A percentile compares a stretch with the other conserved stretches of the same genome.
These are phyloP conservation scores for Acanthochlamys bracteata DNA, from an alignment of 106 monocot genomes.

Conservation along the genomic window DNA sequence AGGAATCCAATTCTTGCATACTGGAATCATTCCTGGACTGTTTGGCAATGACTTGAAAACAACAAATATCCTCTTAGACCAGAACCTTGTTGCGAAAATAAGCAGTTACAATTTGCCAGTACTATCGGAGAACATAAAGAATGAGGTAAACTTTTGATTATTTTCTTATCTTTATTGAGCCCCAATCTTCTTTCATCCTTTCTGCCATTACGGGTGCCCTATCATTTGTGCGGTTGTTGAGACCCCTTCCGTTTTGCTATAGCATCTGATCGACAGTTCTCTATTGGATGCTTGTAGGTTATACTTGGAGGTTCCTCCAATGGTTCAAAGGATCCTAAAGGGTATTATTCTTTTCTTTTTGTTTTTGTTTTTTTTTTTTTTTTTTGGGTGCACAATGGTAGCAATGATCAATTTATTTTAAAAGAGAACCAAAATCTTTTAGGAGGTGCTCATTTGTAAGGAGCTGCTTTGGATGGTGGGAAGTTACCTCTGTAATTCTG, in stretches of 20 bases:
- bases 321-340: slow-evolving; percentile 31
- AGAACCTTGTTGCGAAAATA: slow-evolving; percentile 80
- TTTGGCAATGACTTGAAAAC: slow-evolving; percentile 64
- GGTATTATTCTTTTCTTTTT: slow-evolving; percentile 33
- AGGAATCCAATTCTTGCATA: slow-evolving; percentile 86
- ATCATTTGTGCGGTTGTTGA: no score
- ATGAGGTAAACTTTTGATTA: slow-evolving; percentile 28
- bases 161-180: neutral
- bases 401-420: no score
- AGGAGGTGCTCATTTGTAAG: no score
- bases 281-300: slow-evolving; percentile 23
- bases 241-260: no score
- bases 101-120: slow-evolving; percentile 80
- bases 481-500: no score
- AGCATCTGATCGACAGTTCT: neutral
- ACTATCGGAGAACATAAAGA: slow-evolving; percentile 36
- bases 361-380: no score
- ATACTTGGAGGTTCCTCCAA: slow-evolving; percentile 30
- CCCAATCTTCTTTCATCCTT: no score
- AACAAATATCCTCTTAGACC: slow-evolving; percentile 79
- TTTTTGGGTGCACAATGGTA: no score
- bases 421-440: no score
- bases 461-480: no score
- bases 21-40: slow-evolving; percentile 80
- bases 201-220: no score